Evolutionary conservation across 768 basidiomycete genomes (phyloP).

Genomic region (Boletus huronensis): DNA sequence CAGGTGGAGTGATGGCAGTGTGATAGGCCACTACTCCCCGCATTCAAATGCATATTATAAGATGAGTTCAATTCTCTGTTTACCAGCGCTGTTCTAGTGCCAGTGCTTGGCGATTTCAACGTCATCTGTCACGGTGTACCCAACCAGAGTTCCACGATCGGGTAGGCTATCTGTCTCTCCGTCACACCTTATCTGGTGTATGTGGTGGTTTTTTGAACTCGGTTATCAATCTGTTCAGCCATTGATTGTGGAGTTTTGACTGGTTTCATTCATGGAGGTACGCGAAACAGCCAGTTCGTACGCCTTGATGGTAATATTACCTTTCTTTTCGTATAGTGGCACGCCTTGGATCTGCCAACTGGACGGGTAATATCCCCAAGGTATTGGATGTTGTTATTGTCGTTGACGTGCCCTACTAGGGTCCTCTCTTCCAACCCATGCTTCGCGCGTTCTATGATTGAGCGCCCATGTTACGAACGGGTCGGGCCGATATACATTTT

Average conservation of each 20-base stretch:
- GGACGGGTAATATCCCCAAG: not conserved
- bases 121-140: not conserved
- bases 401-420: not conserved
- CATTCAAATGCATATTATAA: not conserved
- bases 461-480: not conserved
- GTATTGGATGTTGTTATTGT: not conserved
- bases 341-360: not conserved
- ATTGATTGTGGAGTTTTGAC: not conserved
- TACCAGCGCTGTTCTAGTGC: not conserved
- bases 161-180: not conserved
- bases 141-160: not conserved
- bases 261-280: not conserved
- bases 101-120: not conserved
- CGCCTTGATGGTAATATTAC: not conserved
- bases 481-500: not conserved
- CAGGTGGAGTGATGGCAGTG: not conserved
- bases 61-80: not conserved
- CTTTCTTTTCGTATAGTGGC: not conserved
- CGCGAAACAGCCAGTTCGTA: not conserved
- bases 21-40: not conserved
- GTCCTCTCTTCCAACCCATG: not conserved
- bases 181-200: not conserved
- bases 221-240: not conserved
- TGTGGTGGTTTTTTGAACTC: not conserved
- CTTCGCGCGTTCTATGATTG: not conserved